phyloP scores from a whole-genome alignment of 164 flowering plant species.

The Warburgia ugandensis region DNA sequence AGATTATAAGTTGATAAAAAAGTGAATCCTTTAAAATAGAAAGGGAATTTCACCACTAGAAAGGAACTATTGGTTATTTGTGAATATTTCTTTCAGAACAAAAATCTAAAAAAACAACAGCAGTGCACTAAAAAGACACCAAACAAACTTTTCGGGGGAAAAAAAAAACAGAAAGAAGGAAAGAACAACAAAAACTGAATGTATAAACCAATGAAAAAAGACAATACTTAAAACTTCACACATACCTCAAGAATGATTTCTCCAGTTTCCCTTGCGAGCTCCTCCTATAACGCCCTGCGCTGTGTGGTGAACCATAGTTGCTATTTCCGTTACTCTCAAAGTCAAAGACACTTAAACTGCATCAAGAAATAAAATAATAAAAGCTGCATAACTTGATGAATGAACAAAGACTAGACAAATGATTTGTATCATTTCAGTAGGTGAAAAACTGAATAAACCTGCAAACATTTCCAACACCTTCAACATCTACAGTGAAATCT shows the following conservation, averaged over 20 bases:
- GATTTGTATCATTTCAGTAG: too few relatives aligned
- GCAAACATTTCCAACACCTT: conserved; percentile 99
- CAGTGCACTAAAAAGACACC: neutral
- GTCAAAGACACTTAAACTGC: conserved; percentile 80
- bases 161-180: neutral
- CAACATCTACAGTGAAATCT: conserved; percentile 75
- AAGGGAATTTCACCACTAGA: too few relatives aligned
- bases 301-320: conserved; percentile 74
- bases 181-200: neutral
- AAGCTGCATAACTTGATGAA: too few relatives aligned
- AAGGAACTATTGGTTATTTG: too few relatives aligned
- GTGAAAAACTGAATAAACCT: conserved; percentile 51
- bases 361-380: conserved; percentile 6
- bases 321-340: conserved; percentile 81
- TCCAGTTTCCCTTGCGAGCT: conserved; percentile 99
- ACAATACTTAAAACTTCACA: neutral
- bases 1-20: too few relatives aligned
- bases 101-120: neutral
- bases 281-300: conserved; percentile 40
- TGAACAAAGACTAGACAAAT: too few relatives aligned
- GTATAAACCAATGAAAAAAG: neutral
- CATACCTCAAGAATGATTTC: conserved; percentile 92
- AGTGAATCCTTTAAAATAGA: too few relatives aligned
- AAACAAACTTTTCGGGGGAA: neutral
- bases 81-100: too few relatives aligned